These are phyloP conservation scores for Actinomortierella ambigua DNA, from an alignment of 371 early-diverging fungal species.

Conservation along the genomic window DNA sequence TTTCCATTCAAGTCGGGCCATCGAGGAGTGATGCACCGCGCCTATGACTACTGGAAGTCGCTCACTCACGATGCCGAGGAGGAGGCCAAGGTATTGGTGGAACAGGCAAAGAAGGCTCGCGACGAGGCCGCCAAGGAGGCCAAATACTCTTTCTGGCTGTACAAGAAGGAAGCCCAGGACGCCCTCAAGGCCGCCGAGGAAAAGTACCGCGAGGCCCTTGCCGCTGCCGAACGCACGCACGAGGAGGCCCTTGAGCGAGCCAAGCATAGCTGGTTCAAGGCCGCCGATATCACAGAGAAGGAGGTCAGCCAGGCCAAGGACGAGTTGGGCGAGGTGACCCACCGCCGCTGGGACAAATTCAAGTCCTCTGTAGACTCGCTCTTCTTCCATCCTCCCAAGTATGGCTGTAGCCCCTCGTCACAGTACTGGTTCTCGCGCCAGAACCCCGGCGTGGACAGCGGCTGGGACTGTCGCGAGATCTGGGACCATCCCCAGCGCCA, in stretches of 20 bases:
- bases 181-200: slow-evolving; percentile 28
- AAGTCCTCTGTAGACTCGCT: slow-evolving; percentile 37
- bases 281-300: slow-evolving; percentile 16
- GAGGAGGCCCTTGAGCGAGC: slow-evolving; percentile 41
- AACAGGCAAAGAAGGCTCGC: slow-evolving; percentile 22
- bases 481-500: slow-evolving; percentile 37
- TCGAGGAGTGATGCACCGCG: slow-evolving; percentile 33
- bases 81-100: slow-evolving; percentile 24
- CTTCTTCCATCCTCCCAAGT: slow-evolving; percentile 42
- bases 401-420: slow-evolving; percentile 30
- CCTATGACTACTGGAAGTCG: slow-evolving; percentile 42
- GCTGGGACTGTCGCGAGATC: slow-evolving; percentile 44
- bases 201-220: slow-evolving; percentile 34
- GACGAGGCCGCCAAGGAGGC: slow-evolving; percentile 40
- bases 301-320: slow-evolving; percentile 29
- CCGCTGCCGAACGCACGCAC: slow-evolving; percentile 25
- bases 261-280: slow-evolving; percentile 42
- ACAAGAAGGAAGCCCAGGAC: slow-evolving; percentile 38
- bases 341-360: slow-evolving; percentile 40
- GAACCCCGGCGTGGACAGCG: slow-evolving; percentile 6
- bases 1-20: slow-evolving; percentile 13
- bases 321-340: slow-evolving; percentile 19
- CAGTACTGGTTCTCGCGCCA: slow-evolving; percentile 45
- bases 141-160: slow-evolving; percentile 28
- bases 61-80: slow-evolving; percentile 32